Percentiles rank a stretch among this genome's conserved stretches.
phyloP scores from a whole-genome alignment of 116 monocot species.

The Dioscorea cayenensis region DNA sequence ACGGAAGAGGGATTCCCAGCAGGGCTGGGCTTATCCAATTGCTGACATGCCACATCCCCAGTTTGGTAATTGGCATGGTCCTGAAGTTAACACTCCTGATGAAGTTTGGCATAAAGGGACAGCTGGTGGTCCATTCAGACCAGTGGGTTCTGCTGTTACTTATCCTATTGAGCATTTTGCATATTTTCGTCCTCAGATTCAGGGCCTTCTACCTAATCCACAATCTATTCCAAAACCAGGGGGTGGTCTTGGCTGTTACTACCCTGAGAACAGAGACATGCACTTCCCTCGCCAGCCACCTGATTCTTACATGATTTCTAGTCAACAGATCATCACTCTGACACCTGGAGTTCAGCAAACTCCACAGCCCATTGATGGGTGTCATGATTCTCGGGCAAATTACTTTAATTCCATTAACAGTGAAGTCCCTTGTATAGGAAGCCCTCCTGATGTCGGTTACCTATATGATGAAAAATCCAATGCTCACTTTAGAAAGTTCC shows the following conservation, averaged over 20 bases:
- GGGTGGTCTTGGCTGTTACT: conserved; percentile 29
- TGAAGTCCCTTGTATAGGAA: conserved; percentile 15
- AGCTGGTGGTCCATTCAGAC: conserved; percentile 46
- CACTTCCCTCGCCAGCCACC: conserved; percentile 39
- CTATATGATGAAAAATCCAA: conserved; percentile 24
- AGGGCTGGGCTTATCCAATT: conserved; percentile 22
- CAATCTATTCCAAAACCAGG: conserved; percentile 36
- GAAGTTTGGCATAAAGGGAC: conserved; percentile 57
- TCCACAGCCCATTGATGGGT: conserved; percentile 50
- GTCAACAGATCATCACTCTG: conserved; percentile 30
- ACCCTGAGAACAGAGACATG: conserved; percentile 31
- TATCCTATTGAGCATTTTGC: conserved; percentile 47
- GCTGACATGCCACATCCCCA: conserved; percentile 31
- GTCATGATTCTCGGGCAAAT: conserved; percentile 40
- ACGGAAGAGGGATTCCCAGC: conserved; percentile 33
- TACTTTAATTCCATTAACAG: conserved; percentile 24
- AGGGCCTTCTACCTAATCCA: conserved; percentile 20
- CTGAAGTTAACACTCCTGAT: conserved; percentile 41
- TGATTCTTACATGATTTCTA: conserved; percentile 38
- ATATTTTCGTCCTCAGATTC: conserved; percentile 47
- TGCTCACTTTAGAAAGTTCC: conserved; percentile 19
- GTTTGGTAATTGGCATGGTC: conserved; percentile 51
- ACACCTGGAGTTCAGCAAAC: conserved; percentile 51
- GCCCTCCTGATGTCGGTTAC: conserved; percentile 11
- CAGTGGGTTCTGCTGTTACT: conserved; percentile 36